These are phyloP conservation scores for Papilionanthe hybrid DNA, from an alignment of 116 monocot species.

Conservation along the genomic window DNA sequence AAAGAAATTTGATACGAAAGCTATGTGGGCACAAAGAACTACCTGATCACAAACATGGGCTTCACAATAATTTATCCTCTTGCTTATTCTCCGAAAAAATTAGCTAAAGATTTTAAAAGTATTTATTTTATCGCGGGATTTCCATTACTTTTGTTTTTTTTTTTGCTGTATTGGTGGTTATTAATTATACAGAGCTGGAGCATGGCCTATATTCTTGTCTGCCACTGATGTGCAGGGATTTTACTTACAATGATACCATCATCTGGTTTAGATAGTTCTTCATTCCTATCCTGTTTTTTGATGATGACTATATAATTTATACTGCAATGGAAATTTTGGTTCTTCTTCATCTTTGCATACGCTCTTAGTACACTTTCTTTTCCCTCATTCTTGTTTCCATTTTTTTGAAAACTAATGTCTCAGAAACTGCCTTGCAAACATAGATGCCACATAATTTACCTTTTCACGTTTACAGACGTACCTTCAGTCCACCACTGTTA, in stretches of 20 bases:
- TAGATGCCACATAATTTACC: neutral
- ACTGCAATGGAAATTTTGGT: neutral
- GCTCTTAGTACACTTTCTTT: neutral
- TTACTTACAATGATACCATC: neutral
- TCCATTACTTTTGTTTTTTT: neutral
- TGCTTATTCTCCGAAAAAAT: neutral
- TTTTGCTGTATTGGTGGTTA: too few relatives aligned
- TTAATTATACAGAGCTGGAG: neutral
- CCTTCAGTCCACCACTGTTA: constrained; percentile 80
- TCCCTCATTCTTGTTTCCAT: neutral
- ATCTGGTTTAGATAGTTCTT: neutral
- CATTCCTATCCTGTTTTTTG: neutral
- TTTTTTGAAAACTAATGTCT: neutral
- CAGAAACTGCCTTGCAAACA: neutral
- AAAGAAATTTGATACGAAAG: neutral
- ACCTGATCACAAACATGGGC: neutral
- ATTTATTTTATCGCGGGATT: neutral
- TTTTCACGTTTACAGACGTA: constrained; percentile 62
- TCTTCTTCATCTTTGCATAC: neutral
- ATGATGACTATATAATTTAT: neutral
- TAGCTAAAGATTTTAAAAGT: neutral
- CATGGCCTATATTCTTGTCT: neutral
- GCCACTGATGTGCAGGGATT: neutral
- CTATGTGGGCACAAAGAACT: neutral
- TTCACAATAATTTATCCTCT: neutral